Evolutionary conservation across 495 filamentous ascomycete genomes (phyloP).

Genomic region (Neurospora sp.): DNA sequence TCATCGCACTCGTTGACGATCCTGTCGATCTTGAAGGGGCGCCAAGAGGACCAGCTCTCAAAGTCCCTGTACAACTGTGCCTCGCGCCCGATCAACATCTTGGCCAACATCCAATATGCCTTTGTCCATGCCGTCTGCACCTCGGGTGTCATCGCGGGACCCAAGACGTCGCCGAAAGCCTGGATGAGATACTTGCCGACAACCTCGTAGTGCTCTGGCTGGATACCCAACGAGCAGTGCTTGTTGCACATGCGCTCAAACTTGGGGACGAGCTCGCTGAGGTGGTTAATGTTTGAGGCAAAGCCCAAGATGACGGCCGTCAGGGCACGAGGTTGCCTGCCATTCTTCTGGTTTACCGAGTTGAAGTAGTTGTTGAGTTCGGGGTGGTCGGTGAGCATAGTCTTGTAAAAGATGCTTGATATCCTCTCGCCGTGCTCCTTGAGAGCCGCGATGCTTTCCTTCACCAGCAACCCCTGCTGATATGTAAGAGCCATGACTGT

Average conservation of each 20-base stretch:
- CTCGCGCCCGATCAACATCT: conserved; percentile 59
- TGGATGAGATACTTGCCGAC: conserved; percentile 58
- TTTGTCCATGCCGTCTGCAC: conserved; percentile 56
- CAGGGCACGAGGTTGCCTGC: conserved; percentile 55
- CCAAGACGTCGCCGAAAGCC: conserved; percentile 58
- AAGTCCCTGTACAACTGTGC: conserved; percentile 47
- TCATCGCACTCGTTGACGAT: conserved; percentile 54
- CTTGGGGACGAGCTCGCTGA: conserved; percentile 51
- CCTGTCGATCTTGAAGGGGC: conserved; percentile 53
- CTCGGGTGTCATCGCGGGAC: conserved; percentile 53
- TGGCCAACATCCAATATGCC: conserved; percentile 62
- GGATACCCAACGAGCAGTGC: conserved; percentile 61
- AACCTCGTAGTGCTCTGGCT: conserved; percentile 58
- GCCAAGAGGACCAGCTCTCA: conserved; percentile 52
- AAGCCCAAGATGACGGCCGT: conserved; percentile 58
- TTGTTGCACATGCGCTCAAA: conserved; percentile 66
- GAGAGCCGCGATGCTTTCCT: conserved; percentile 41
- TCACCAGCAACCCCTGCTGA: no score
- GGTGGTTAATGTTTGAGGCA: conserved; percentile 59
- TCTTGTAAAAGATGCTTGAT: conserved; percentile 57
- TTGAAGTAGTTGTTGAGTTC: conserved; percentile 62
- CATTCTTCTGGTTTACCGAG: conserved; percentile 55
- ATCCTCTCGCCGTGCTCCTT: conserved; percentile 55
- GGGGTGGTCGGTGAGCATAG: conserved; percentile 54
- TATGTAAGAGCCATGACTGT: conserved; percentile 32